Percentiles rank a stretch among this genome's conserved stretches.
phyloP scores from a whole-genome alignment of 208 protist genomes.

The Trypanosoma cruzi region DNA sequence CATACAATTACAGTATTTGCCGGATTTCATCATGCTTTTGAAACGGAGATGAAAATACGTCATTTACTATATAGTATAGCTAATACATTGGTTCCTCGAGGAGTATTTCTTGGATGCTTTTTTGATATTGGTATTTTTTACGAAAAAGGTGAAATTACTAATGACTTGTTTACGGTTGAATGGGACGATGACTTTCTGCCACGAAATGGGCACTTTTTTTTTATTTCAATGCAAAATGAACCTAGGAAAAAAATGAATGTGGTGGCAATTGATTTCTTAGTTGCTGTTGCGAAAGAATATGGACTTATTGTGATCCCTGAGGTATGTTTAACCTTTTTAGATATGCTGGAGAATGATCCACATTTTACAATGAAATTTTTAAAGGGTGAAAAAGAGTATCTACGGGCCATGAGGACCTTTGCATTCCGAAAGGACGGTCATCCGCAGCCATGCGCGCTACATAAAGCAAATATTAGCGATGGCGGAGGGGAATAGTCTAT shows the following conservation, averaged over 20 bases:
- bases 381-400: constrained; percentile 80
- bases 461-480: constrained; percentile 2
- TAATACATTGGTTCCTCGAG: constrained; percentile 81
- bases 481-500: constrained; percentile 7
- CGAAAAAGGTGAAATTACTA: constrained; percentile 56
- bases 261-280: constrained; percentile 80
- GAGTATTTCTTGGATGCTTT: constrained; percentile 79
- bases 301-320: constrained; percentile 66
- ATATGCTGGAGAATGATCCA: constrained; percentile 75
- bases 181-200: constrained; percentile 69
- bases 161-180: constrained; percentile 59
- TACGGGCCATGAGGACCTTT: constrained; percentile 66
- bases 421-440: constrained; percentile 78
- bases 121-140: constrained; percentile 67
- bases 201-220: constrained; percentile 69
- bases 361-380: constrained; percentile 72
- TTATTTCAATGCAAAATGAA: constrained; percentile 49
- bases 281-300: constrained; percentile 68
- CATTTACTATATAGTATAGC: constrained; percentile 75
- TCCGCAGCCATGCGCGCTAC: constrained; percentile 30
- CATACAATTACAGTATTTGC: constrained; percentile 79
- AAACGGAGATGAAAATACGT: constrained; percentile 54
- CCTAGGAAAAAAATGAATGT: constrained; percentile 66
- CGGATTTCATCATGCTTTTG: constrained; percentile 78
- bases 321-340: constrained; percentile 69